These are phyloP conservation scores for Fusarium phyllophilum DNA, from an alignment of 2,329 filamentous ascomycete genomes.

Conservation along the genomic window DNA sequence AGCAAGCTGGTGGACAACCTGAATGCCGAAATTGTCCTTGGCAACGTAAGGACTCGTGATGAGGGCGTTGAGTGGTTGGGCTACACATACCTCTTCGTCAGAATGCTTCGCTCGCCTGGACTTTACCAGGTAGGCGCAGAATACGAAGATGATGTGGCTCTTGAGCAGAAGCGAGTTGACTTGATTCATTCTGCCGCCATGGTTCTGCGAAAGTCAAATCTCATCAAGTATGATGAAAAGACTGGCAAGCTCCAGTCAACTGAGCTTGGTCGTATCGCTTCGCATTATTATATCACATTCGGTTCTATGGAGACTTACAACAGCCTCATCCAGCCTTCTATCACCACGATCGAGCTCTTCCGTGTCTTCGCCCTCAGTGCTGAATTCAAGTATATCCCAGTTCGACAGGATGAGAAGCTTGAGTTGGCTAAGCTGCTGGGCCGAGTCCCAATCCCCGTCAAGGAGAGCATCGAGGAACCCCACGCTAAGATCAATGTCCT, in stretches of 20 bases:
- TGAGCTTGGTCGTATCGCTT: constrained; percentile 93
- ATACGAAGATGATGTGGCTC: constrained; percentile 88
- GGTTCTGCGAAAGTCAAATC: constrained; percentile 85
- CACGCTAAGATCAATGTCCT: constrained; percentile 99
- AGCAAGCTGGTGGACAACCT: constrained; percentile 94
- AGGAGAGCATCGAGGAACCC: constrained; percentile 96
- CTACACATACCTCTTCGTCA: constrained; percentile 97
- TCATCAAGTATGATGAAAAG: constrained; percentile 96
- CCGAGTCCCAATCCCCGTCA: constrained; percentile 93
- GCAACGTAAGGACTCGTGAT: constrained; percentile 89
- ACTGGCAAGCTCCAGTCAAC: constrained; percentile 88
- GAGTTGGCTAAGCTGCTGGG: constrained; percentile 92
- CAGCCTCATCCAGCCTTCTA: constrained; percentile 90
- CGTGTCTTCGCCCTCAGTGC: constrained; percentile 94
- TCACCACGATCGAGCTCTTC: constrained; percentile 95
- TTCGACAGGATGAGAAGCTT: constrained; percentile 96
- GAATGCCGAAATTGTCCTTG: constrained; percentile 95
- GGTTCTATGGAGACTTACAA: constrained; percentile 98
- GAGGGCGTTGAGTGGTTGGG: constrained; percentile 99
- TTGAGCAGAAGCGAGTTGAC: constrained; percentile 98
- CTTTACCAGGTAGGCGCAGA: constrained; percentile 96
- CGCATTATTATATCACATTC: constrained; percentile 98
- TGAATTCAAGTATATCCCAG: constrained; percentile 99
- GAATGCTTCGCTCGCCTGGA: constrained; percentile 95
- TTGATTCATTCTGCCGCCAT: constrained; percentile 92